phyloP scores from a whole-genome alignment of 495 filamentous ascomycete species.

The Melanomma pulvis-pyrius region DNA sequence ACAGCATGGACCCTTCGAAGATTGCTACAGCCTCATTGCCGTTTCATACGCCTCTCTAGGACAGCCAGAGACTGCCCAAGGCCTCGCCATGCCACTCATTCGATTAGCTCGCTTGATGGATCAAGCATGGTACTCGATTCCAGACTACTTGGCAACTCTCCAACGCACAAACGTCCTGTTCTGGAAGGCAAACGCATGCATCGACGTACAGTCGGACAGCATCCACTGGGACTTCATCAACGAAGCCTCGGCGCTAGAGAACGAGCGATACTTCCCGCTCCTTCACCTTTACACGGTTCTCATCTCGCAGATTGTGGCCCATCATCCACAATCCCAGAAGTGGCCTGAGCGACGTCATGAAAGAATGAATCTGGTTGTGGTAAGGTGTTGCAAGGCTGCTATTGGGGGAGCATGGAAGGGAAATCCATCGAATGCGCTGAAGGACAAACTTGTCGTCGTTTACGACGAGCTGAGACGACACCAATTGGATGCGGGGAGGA shows the following conservation, averaged over 20 bases:
- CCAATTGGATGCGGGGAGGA: slow-evolving; percentile 4
- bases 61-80: neutral
- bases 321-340: neutral
- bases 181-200: slow-evolving; percentile 17
- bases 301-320: slow-evolving; percentile 20
- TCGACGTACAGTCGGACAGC: neutral
- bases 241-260: slow-evolving; percentile 7
- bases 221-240: slow-evolving; percentile 8
- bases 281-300: slow-evolving; percentile 19
- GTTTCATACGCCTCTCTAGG: neutral
- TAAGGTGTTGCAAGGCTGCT: slow-evolving; percentile 1
- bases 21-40: neutral
- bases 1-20: neutral
- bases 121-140: neutral
- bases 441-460: slow-evolving; percentile 2
- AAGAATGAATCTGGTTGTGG: slow-evolving; percentile 13
- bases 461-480: slow-evolving; percentile 17
- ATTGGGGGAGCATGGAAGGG: slow-evolving; percentile 3
- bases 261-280: slow-evolving; percentile 11
- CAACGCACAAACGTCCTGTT: slow-evolving; percentile 6
- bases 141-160: neutral
- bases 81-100: slow-evolving; percentile 6
- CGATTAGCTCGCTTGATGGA: slow-evolving; percentile 10
- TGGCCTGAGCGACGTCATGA: slow-evolving; percentile 18
- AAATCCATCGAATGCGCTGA: slow-evolving; percentile 8